Percentiles rank a stretch among this genome's conserved stretches.
These are phyloP conservation scores for Trichoderma breve DNA, from an alignment of 2,329 filamentous ascomycete genomes.

Conservation along the genomic window DNA sequence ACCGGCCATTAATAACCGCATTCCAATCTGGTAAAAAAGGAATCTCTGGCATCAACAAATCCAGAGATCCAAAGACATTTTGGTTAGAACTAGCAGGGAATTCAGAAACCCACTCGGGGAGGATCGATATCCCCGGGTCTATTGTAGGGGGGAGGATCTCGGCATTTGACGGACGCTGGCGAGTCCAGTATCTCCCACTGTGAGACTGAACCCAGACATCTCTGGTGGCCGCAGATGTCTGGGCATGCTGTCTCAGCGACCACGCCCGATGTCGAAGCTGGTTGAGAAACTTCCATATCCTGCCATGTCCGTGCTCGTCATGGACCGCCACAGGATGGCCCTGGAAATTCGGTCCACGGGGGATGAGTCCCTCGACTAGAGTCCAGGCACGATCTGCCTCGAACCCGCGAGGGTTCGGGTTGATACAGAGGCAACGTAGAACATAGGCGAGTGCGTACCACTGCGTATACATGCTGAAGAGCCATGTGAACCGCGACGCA, in stretches of 20 bases:
- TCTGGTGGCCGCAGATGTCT: background rate
- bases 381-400: background rate
- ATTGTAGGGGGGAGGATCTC: background rate
- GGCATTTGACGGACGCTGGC: background rate
- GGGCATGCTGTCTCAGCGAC: background rate
- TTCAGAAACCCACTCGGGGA: background rate
- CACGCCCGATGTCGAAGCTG: background rate
- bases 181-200: background rate
- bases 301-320: background rate
- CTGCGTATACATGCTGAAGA: background rate
- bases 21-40: background rate
- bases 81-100: background rate
- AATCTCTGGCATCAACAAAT: background rate
- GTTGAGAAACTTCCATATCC: background rate
- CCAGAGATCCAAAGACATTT: background rate
- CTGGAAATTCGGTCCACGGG: background rate
- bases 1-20: background rate
- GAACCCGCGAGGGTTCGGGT: background rate
- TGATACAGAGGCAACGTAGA: background rate
- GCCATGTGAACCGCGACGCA: background rate
- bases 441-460: background rate
- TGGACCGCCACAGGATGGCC: background rate
- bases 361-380: background rate
- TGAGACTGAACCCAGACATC: background rate
- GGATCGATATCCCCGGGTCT: background rate